Base-by-base conservation (phyloP, 768 basidiomycete genomes). In the Psilocybe tampanensis region DNA sequence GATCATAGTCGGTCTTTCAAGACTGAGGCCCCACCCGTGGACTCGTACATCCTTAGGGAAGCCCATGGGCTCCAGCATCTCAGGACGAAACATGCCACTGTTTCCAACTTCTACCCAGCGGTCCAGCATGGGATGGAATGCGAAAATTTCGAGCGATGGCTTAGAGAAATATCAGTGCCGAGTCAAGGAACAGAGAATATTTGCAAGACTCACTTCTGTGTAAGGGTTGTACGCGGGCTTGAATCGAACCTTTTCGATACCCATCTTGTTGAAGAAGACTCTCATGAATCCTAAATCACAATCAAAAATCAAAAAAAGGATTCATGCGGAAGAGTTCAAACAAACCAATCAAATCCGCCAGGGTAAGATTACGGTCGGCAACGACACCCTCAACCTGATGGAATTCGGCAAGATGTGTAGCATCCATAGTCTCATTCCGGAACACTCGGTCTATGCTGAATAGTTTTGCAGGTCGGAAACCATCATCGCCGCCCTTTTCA, bases 351-450 rank as follows among this genome's bases (percentile, higher is more conserved):
- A 99, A 79, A 70, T 98, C 95, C 17, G 94, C 96, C 23, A 99
- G 78, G 1, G 96, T 98, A 57, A 99, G 75, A 48, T 87, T 86
- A 62, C 88, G 86, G 73, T 99, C 97, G 9, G 97, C 97, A 23
- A 99, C 94, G 44, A 99, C 97, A 49, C 97, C 97, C 72, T 99
- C 97, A n/a, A 99, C 97, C 74, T 99, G 97, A 70, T 98, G 96
- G 80, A 99, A 99, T 74, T 99, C 97, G 3, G 97, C 97, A 60
- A 99, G 68, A 79, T 99, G 97, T 17, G 97, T 99, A 44, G 95
- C 95, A 72, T 99, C 97, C 83, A 93, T 92, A 0, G 97, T 93
- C 74, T 99, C 97, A 66, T 99, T 99, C 70, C 97, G 82, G 88
- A 98, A 99, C 19, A 99, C 97, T 44, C 97, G 82, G 72, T 99